Percentiles rank a stretch among this genome's conserved stretches.
phyloP scores from a whole-genome alignment of 2,329 filamentous ascomycete species.

The Calonectria pseudoreteaudii region DNA sequence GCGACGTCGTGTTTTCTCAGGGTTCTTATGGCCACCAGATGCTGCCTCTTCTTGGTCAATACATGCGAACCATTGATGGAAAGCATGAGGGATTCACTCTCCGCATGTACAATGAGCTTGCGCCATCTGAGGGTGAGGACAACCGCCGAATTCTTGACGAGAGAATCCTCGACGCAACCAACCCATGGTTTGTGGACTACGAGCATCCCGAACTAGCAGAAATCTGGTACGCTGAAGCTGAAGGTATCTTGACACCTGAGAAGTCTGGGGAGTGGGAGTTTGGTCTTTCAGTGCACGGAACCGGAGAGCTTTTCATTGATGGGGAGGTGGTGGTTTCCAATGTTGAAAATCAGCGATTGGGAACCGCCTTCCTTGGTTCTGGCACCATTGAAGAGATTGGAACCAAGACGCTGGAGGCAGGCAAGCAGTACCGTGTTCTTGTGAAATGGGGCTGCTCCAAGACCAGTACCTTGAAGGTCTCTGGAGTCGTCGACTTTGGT shows the following conservation, averaged over 20 bases:
- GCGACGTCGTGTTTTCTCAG: conserved; percentile 38
- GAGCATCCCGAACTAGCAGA: conserved; percentile 36
- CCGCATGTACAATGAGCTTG: conserved; percentile 41
- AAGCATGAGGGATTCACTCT: conserved; percentile 38
- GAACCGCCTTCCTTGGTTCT: conserved; percentile 50
- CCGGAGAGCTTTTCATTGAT: conserved; percentile 48
- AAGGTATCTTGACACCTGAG: conserved; percentile 37
- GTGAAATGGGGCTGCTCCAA: conserved; percentile 29
- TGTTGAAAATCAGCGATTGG: conserved; percentile 42
- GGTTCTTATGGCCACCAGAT: conserved; percentile 47
- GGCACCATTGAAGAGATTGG: conserved; percentile 48
- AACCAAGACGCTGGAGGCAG: conserved; percentile 21
- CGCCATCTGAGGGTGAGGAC: background rate
- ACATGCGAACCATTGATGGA: conserved; percentile 37
- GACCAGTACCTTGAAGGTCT: conserved; percentile 21
- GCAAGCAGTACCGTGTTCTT: conserved; percentile 23
- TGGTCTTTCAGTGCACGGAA: conserved; percentile 48
- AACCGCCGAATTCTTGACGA: conserved; percentile 33
- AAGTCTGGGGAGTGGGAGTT: conserved; percentile 45
- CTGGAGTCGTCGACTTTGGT: conserved; percentile 29
- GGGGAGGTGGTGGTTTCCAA: conserved; percentile 46
- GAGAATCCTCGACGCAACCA: conserved; percentile 36
- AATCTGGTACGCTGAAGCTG: conserved; percentile 39
- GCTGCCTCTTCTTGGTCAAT: conserved; percentile 46
- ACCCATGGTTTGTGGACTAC: conserved; percentile 44